Evolutionary conservation across 2,329 filamentous ascomycete species (phyloP).

Genomic region (Trichophyton benhamiae): DNA sequence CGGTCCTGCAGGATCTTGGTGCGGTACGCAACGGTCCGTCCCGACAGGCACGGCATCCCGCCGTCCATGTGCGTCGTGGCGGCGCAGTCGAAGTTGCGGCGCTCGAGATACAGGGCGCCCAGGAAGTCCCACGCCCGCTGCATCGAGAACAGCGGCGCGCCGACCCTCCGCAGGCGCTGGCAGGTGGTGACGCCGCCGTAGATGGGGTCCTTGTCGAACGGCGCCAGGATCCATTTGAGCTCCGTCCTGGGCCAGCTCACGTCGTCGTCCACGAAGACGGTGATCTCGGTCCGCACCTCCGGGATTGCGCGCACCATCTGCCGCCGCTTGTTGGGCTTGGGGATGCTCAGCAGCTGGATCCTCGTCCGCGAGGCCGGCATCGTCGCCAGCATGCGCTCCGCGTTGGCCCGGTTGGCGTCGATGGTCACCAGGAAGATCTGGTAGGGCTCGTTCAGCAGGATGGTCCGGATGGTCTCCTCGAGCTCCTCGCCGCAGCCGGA

Average conservation of each 20-base stretch:
- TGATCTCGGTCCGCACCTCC: conserved; percentile 69
- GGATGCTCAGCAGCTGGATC: conserved; percentile 62
- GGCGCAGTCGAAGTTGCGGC: conserved; percentile 92
- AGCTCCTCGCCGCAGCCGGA: conserved; percentile 77
- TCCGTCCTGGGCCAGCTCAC: conserved; percentile 82
- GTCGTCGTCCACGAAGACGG: conserved; percentile 89
- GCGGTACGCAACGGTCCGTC: conserved; percentile 82
- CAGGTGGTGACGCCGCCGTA: conserved; percentile 90
- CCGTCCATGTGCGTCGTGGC: conserved; percentile 91
- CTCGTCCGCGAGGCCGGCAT: conserved; percentile 49
- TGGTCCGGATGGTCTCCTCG: conserved; percentile 57
- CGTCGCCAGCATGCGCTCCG: conserved; percentile 48
- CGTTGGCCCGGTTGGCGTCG: conserved; percentile 58
- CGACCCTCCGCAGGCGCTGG: conserved; percentile 66
- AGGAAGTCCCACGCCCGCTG: conserved; percentile 74
- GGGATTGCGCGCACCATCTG: conserved; percentile 89
- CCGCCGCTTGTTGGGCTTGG: conserved; percentile 86
- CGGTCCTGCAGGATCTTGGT: conserved; percentile 76
- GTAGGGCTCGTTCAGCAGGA: conserved; percentile 44
- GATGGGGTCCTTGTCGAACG: conserved; percentile 63
- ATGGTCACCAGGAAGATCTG: conserved; percentile 80
- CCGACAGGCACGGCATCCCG: conserved; percentile 92
- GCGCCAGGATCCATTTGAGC: conserved; percentile 82
- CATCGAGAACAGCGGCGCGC: conserved; percentile 42
- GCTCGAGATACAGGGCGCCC: conserved; percentile 80